Evolutionary conservation across 2,329 filamentous ascomycete genomes (phyloP), one percentile per base, ranked within the genome.

Genomic region (Byssothecium circinans): DNA sequence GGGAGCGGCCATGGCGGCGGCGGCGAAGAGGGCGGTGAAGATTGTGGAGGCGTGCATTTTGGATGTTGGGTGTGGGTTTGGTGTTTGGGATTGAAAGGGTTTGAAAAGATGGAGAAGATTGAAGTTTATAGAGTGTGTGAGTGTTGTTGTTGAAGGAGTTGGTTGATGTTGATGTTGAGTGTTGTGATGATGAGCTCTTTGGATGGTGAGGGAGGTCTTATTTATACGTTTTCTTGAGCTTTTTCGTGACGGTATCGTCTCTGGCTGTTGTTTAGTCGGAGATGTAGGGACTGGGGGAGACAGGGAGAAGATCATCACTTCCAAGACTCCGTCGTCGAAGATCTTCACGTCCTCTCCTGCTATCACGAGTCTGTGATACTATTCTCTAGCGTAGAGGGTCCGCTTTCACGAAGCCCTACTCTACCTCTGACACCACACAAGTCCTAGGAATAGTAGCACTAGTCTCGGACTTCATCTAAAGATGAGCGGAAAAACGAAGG

Each of bases 1-100:
- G 33, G 43, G 18, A n/a, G 43, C 38, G 17, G 47, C 25, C 25
- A 27, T 27, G n/a, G n/a, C n/a, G n/a, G n/a, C n/a, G 14, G 32
- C 43, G 25, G 42, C 43, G 47, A 50, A 46, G 38, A 46, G 32
- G 22, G 43, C 27, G 15, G 44, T 15, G 34, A 46, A 38, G 38
- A 45, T 38, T 37, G 42, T 38, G 37, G 43, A 41, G 43, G 38
- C 18, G 33, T 40, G 47, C 47, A 50, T 50, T 12, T 42, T 50
- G 47, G 22, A 20, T n/a, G 37, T 41, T 45, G 19, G 32, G 33
- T 27, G 6, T 27, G 25, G 33, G 23, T 37, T 40, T 65, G 34
- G 37, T 43, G 27, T 32, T 44, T 37, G 30, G 74, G 15, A 11
- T 27, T 27, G 67, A 11, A 73, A 53, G 11, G 63, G 60, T n/a